Percentiles rank a stretch among this genome's conserved stretches.
These are phyloP conservation scores for Paracorniculantispora psalliotae DNA, from an alignment of 2,329 filamentous ascomycete species.

Conservation along the genomic window DNA sequence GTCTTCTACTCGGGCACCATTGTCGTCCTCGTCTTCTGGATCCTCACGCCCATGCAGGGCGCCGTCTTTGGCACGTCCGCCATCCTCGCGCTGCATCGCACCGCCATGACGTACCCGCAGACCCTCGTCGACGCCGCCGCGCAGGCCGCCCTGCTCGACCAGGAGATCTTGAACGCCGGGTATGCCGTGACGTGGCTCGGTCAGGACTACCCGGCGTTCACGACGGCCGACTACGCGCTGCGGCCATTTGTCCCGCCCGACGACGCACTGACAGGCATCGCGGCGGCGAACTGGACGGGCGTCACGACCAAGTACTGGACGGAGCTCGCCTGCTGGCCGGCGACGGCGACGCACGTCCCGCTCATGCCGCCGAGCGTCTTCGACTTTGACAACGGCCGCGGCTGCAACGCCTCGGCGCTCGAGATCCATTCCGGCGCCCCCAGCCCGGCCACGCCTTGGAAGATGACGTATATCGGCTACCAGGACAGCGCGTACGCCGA, in stretches of 20 bases:
- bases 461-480: slow-evolving; percentile 40
- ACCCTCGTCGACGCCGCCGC: slow-evolving; percentile 19
- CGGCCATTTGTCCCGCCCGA: slow-evolving; percentile 33
- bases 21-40: slow-evolving; percentile 50
- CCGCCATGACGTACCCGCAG: slow-evolving; percentile 9
- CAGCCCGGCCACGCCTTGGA: background rate
- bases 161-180: slow-evolving; percentile 36
- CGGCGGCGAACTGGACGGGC: slow-evolving; percentile 24
- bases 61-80: slow-evolving; percentile 44
- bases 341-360: slow-evolving; percentile 14
- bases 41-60: slow-evolving; percentile 49
- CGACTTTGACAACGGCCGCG: slow-evolving; percentile 32
- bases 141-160: slow-evolving; percentile 24
- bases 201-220: slow-evolving; percentile 40
- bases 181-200: slow-evolving; percentile 44
- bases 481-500: slow-evolving; percentile 28
- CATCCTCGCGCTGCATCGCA: slow-evolving; percentile 20
- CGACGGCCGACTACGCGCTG: slow-evolving; percentile 35
- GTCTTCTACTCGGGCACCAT: slow-evolving; percentile 43
- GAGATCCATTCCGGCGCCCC: background rate
- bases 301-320: slow-evolving; percentile 30
- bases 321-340: slow-evolving; percentile 33
- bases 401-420: slow-evolving; percentile 29
- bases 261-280: background rate
- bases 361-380: no score